Evolutionary conservation across 2,329 filamentous ascomycete genomes (phyloP).

Genomic region (Aspergillus clavatus): DNA sequence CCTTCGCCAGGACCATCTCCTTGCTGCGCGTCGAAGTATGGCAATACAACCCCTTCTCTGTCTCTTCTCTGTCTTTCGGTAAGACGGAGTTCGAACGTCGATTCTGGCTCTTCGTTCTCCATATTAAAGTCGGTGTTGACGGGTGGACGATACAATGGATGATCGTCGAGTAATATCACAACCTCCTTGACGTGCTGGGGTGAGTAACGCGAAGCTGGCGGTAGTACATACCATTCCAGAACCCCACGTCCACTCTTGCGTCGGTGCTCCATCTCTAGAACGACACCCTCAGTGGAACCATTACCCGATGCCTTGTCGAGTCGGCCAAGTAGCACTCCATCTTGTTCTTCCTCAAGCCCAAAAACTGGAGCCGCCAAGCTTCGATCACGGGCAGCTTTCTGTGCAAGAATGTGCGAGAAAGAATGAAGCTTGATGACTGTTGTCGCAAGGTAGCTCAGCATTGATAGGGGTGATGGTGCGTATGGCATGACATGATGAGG

Average conservation of each 20-base stretch:
- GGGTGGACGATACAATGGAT: slow-evolving; percentile 60
- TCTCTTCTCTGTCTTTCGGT: slow-evolving; percentile 88
- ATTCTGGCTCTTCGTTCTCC: slow-evolving; percentile 56
- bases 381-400: slow-evolving; percentile 69
- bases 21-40: slow-evolving; percentile 94
- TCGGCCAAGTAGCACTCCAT: slow-evolving; percentile 72
- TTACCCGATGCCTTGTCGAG: slow-evolving; percentile 30
- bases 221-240: slow-evolving; percentile 61
- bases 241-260: slow-evolving; percentile 76
- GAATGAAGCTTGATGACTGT: slow-evolving; percentile 71
- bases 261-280: slow-evolving; percentile 81
- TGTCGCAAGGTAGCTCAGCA: slow-evolving; percentile 82
- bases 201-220: slow-evolving; percentile 42
- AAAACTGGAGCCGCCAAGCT: slow-evolving; percentile 72
- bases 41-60: slow-evolving; percentile 81
- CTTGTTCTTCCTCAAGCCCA: slow-evolving; percentile 69
- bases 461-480: slow-evolving; percentile 63
- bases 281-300: slow-evolving; percentile 53
- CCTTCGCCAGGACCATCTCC: slow-evolving; percentile 68
- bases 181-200: slow-evolving; percentile 48
- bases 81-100: slow-evolving; percentile 79
- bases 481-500: slow-evolving; percentile 34
- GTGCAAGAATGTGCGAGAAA: slow-evolving; percentile 67
- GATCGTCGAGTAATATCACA: slow-evolving; percentile 66
- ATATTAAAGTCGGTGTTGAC: slow-evolving; percentile 37